These are phyloP conservation scores for Ustilago curta DNA, from an alignment of 1,284 basidiomycete species.

Conservation along the genomic window DNA sequence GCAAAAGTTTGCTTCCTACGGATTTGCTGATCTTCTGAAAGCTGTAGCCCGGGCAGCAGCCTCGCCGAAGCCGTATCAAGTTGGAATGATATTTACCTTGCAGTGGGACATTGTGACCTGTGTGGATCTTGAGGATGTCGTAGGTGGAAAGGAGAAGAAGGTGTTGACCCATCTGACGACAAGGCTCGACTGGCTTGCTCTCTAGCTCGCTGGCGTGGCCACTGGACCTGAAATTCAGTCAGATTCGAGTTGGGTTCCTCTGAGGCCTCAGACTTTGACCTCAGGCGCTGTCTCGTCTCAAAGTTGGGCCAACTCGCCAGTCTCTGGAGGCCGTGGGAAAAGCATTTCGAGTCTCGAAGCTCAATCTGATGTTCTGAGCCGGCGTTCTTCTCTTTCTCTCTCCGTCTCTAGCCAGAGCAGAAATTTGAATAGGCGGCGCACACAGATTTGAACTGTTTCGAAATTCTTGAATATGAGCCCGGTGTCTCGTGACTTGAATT, in stretches of 20 bases:
- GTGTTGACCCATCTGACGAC: constrained; percentile 8
- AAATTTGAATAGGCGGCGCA: not conserved
- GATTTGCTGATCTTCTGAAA: constrained; percentile 12
- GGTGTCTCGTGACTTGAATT: constrained; percentile 12
- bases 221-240: not conserved
- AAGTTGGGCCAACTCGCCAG: not conserved
- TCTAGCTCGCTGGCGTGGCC: constrained; percentile 12
- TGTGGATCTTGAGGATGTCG: constrained; percentile 52
- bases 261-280: not conserved
- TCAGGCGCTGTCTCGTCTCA: not conserved
- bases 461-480: not conserved
- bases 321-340: not conserved
- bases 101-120: constrained; percentile 62
- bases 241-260: not conserved
- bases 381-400: no score
- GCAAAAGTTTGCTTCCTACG: constrained; percentile 1
- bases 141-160: constrained; percentile 31
- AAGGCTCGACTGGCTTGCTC: constrained; percentile 18
- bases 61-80: constrained; percentile 16
- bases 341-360: not conserved
- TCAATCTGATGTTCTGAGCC: not conserved
- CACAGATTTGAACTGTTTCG: not conserved
- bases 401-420: not conserved
- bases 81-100: constrained; percentile 51
- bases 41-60: constrained; percentile 33